Conservation (phyloP, 148 eudicot species). For the Fallopia convolvulus region DNA sequence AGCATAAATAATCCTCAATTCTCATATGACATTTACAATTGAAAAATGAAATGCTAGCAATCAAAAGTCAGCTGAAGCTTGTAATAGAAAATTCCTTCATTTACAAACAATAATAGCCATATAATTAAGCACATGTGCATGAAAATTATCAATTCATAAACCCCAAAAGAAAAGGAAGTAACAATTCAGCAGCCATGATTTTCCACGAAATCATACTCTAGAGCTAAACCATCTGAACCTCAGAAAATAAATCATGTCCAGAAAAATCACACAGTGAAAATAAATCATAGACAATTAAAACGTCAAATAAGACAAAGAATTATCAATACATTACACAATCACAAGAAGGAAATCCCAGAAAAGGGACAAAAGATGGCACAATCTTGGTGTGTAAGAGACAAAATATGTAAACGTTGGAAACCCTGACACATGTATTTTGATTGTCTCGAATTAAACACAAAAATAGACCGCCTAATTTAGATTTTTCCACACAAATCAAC, state of each 20-base stretch:
- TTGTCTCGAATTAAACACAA: conserved; percentile 3
- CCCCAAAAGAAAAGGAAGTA: background rate
- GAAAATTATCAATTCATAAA: conserved; percentile 1
- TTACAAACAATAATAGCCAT: conserved; percentile 5
- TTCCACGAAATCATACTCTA: background rate
- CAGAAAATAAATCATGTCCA: conserved; percentile 9
- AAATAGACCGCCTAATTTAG: conserved; percentile 7
- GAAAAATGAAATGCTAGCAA: background rate
- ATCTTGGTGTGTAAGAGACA: conserved; percentile 19
- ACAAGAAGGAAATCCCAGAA: conserved; percentile 13
- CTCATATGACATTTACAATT: background rate
- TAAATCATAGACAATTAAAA: background rate
- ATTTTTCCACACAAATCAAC: background rate
- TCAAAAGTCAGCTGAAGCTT: background rate
- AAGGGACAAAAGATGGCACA: conserved; percentile 9
- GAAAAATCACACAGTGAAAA: background rate
- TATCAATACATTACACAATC: conserved; percentile 21
- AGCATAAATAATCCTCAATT: background rate
- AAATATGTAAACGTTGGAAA: conserved; percentile 31
- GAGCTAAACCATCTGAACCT: background rate
- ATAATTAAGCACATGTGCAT: conserved; percentile 9
- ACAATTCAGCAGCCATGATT: conserved; percentile 1
- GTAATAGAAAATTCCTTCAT: background rate
- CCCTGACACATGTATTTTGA: conserved; percentile 1
- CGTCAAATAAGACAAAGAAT: conserved; percentile 12